Percentiles rank a stretch among this genome's conserved stretches.
Conservation (phyloP, 345 rosid genomes). For the Murraya koenigii region DNA sequence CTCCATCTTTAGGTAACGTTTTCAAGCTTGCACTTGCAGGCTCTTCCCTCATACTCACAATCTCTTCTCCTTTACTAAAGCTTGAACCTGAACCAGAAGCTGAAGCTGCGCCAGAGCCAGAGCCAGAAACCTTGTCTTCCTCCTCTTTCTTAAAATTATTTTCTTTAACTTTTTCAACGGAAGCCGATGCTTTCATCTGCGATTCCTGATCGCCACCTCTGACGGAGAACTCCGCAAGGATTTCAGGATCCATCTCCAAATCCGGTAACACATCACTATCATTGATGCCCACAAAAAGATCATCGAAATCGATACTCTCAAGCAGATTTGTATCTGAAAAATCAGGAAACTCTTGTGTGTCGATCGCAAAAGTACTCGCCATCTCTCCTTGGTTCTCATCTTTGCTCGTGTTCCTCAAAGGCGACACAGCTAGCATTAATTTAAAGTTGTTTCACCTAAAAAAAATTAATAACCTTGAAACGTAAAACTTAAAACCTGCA, state of each 20-base stretch:
- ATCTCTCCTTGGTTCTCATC: conserved; percentile 43
- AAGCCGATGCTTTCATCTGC: conserved; percentile 35
- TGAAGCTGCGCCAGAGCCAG: conserved; percentile 19
- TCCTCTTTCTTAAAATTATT: conserved; percentile 21
- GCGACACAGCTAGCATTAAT: conserved; percentile 78
- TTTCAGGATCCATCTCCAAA: conserved; percentile 70
- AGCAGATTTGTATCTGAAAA: conserved; percentile 44
- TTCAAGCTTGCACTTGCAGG: conserved; percentile 24
- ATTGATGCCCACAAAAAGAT: conserved; percentile 60
- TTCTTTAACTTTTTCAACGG: conserved; percentile 28
- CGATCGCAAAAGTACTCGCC: conserved; percentile 31
- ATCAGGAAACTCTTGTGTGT: conserved; percentile 42
- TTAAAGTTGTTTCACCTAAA: background rate
- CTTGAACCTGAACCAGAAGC: conserved; percentile 14
- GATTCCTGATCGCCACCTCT: conserved; percentile 54
- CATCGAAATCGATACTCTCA: conserved; percentile 73
- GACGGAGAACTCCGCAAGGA: conserved; percentile 58
- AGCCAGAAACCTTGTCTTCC: conserved; percentile 36
- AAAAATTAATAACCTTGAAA: too few species aligned
- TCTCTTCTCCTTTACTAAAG: conserved; percentile 39
- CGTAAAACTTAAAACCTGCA: background rate
- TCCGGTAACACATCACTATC: conserved; percentile 61
- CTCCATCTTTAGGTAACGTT: conserved; percentile 35
- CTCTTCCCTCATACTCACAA: conserved; percentile 38
- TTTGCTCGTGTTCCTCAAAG: conserved; percentile 37